Base-by-base conservation (phyloP, 768 basidiomycete species). In the Dacryopinax spathularia region DNA sequence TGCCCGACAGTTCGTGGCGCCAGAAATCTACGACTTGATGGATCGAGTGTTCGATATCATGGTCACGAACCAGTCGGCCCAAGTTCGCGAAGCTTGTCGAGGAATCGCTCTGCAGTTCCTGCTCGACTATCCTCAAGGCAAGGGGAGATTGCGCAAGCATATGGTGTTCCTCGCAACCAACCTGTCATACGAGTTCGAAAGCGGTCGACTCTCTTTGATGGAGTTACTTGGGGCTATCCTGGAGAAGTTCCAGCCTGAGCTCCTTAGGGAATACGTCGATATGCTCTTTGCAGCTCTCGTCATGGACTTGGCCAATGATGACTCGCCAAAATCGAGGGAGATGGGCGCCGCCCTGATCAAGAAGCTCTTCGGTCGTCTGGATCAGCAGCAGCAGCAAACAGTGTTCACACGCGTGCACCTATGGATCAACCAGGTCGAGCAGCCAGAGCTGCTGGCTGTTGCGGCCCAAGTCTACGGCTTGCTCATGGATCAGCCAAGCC, bases 21-120 rank as follows among this genome's bases (percentile, higher is more conserved):
- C 91, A 0, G 96, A 98, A 74, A 87, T 99, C 60, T 99, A 99
- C 75, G 94, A 98, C 73, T 75, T 94, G 34, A 97, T 99, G 94
- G 90, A 91, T 65, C 85, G 85, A 64, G 85, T 97, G 22, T 85
- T 91, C 2, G 87, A 91, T 67, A 83, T 95, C 68, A 85, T 96
- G 80, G 91, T 99, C 37, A 94, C 92, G 13, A 93, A 83, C 68
- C 95, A 98, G 73, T 92, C 94, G 1, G 73, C 84, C 0, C 86
- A 88, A 68, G 91, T 95, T 7, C 94, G 94, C 71, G 93, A 96
- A 72, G 83, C 89, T 9, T 95, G 91, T 65, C 86, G 96, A 20
- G 84, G 86, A 48, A 83, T 92, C 33, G 79, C 95, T 27, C 82
- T 98, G 36, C 91, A 94, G 70, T 99, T 99, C 80, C 77, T 98